Evolutionary conservation across 2,329 filamentous ascomycete genomes (phyloP), one percentile per base, ranked within the genome.

Genomic region (Aspergillus proliferans): DNA sequence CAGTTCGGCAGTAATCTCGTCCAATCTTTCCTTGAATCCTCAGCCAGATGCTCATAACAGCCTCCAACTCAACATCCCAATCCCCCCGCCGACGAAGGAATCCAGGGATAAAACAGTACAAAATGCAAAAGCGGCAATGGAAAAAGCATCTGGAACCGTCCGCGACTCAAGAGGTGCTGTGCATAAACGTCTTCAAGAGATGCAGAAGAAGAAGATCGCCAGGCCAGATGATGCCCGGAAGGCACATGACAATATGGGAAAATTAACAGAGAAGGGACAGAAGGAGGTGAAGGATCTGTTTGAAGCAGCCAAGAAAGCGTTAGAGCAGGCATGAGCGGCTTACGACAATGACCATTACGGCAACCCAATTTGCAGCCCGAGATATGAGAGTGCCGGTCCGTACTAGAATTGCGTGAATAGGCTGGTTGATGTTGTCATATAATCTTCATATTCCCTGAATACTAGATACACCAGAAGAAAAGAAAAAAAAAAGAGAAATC

Each of bases 191-290:
- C 59, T 72, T 14, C 70, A 74, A 50, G 68, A 70, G 45, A 61
- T 73, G 67, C 66, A 71, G 50, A 67, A 72, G 55, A 71, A 67
- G 51, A 74, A 70, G 48, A 48, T 67, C 38, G 70, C 72, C 14
- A 60, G 71, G 43, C 69, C 69, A 26, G 74, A 76, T 58, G 71
- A 75, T 56, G 55, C 73, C 48, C 65, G 67, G 44, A 76, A 71
- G 56, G 71, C 72, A 21, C 66, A 72, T 49, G 70, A 72, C 51
- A 64, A 70, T 52, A 75, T 76, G 73, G 73, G 76, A 56, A 75
- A 73, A 52, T 51, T 71, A 41, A 66, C 69, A 18, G 70, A 72
- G 43, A 74, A 71, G 58, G 74, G 71, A 12, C 71, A 73, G 49
- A 73, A 70, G 53, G 72, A 73, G 47, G 67, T 71, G 43, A 75